These are phyloP conservation scores for Kickxella alabastrina DNA, from an alignment of 192 early-diverging fungal genomes.

Conservation along the genomic window DNA sequence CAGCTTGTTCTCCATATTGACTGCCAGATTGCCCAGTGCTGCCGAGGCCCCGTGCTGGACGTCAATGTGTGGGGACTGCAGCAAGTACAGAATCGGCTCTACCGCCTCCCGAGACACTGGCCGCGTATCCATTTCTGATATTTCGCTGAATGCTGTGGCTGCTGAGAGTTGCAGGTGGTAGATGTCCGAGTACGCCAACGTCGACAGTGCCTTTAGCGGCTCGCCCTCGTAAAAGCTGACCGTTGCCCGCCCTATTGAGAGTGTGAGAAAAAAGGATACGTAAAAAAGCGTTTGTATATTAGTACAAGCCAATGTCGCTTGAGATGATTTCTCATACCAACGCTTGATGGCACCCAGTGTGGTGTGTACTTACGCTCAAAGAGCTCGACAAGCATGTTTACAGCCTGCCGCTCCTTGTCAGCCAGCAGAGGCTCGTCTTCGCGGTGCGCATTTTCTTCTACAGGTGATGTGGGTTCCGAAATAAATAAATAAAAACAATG, in stretches of 20 bases:
- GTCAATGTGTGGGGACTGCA: conserved; percentile 78
- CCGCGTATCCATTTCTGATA: conserved; percentile 81
- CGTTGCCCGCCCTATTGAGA: conserved; percentile 60
- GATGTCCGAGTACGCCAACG: conserved; percentile 80
- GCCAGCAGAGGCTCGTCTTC: conserved; percentile 47
- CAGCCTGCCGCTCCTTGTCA: conserved; percentile 46
- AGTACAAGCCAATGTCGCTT: no score
- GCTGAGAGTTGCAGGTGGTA: conserved; percentile 82
- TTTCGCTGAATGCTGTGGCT: conserved; percentile 83
- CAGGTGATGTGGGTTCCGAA: conserved; percentile 1
- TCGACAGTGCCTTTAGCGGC: conserved; percentile 73
- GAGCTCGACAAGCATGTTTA: conserved; percentile 48
- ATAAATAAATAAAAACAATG: neutral
- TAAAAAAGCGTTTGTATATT: neutral
- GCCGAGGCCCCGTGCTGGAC: conserved; percentile 83
- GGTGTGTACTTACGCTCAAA: conserved; percentile 52
- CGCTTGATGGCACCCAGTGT: no score
- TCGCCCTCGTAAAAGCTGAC: conserved; percentile 83
- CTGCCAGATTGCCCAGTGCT: conserved; percentile 81
- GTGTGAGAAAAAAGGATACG: neutral
- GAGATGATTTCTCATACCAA: no score
- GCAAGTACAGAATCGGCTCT: conserved; percentile 76
- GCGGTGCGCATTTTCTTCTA: conserved; percentile 33
- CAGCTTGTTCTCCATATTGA: conserved; percentile 75
- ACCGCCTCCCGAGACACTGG: conserved; percentile 70